A percentile compares a stretch with the other conserved stretches of the same genome.
phyloP scores from a whole-genome alignment of 805 yeast species.

The Debaryomyces maramus region DNA sequence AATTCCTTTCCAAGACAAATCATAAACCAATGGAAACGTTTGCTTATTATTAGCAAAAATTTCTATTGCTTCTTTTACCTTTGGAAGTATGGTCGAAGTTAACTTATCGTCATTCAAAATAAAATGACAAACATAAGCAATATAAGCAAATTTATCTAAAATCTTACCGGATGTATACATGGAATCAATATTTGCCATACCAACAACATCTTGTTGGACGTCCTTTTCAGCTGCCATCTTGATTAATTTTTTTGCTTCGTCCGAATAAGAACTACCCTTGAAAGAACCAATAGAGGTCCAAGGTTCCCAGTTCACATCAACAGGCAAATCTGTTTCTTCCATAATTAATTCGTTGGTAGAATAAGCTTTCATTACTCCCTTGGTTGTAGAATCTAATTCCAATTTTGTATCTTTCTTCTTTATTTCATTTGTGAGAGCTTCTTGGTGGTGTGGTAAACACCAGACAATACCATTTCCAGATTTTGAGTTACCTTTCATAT shows the following conservation, averaged over 20 bases:
- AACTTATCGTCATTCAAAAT: constrained; percentile 57
- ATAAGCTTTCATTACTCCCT: constrained; percentile 49
- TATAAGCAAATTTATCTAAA: constrained; percentile 86
- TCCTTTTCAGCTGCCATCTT: constrained; percentile 53
- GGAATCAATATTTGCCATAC: constrained; percentile 68
- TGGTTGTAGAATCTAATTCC: constrained; percentile 48
- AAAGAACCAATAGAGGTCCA: constrained; percentile 51
- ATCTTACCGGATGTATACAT: constrained; percentile 91
- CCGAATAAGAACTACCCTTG: constrained; percentile 24
- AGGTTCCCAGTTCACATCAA: constrained; percentile 49
- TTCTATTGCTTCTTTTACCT: constrained; percentile 65
- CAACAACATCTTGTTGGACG: constrained; percentile 52
- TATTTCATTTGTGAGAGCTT: constrained; percentile 31
- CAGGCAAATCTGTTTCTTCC: constrained; percentile 43
- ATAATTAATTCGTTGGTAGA: constrained; percentile 38
- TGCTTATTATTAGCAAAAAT: constrained; percentile 72
- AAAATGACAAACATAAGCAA: constrained; percentile 69
- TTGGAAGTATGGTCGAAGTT: constrained; percentile 52
- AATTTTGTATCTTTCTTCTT: constrained; percentile 30
- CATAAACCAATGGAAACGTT: constrained; percentile 72
- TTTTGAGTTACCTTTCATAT: constrained; percentile 24
- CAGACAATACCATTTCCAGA: constrained; percentile 39
- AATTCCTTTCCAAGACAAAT: constrained; percentile 74
- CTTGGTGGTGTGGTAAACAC: constrained; percentile 54
- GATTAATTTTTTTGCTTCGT: constrained; percentile 37